Base-by-base conservation (phyloP, 768 basidiomycete genomes). In the Ramaria rubella region DNA sequence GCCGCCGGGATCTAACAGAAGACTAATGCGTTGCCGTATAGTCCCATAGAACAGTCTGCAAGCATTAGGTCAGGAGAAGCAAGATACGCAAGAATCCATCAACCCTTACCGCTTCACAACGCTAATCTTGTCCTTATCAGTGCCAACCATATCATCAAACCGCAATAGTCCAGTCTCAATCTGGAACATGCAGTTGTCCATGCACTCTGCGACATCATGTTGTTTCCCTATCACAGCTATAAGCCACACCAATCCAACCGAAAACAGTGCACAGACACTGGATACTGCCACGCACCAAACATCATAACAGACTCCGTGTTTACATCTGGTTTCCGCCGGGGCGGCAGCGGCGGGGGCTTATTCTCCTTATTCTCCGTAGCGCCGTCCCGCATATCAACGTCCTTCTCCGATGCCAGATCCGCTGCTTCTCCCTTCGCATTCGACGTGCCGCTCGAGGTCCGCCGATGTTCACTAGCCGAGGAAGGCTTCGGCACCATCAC, bases 121-220 rank as follows among this genome's bases (percentile, higher is more conserved):
- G 59, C 91, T 91, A 0, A 78, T 79, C 64, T 82, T 83, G 54
- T 83, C 82, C 36, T 77, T 76, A 59, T 74, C 76, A 21, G 72
- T 68, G 9, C 67, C 75, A 34, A 71, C 71, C 40, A 72, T 63
- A 8, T 75, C 80, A 50, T 81, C 81, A 59, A 93, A 87, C 64
- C 88, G 88, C 36, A 92, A 75, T 46, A 92, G 68, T 1, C 93
- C 94, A 4, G 91, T 87, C 70, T 99, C 96, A 50, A 98, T 93
- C 70, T 98, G 96, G 73, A 96, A 96, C 78, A 99, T 88, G 74
- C 94, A 94, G 64, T 98, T 98, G 70, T 98, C 95, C 87, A 98
- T 92, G 71, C 95, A 97, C 71, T 99, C 96, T 0, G 95, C 87
- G 12, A 98, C 94, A 68, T 99, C 96, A 65, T 99, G 95, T 65